Evolutionary conservation across 495 filamentous ascomycete genomes (phyloP), one percentile per base, ranked within the genome.

Genomic region (Trichoderma asperelloides): DNA sequence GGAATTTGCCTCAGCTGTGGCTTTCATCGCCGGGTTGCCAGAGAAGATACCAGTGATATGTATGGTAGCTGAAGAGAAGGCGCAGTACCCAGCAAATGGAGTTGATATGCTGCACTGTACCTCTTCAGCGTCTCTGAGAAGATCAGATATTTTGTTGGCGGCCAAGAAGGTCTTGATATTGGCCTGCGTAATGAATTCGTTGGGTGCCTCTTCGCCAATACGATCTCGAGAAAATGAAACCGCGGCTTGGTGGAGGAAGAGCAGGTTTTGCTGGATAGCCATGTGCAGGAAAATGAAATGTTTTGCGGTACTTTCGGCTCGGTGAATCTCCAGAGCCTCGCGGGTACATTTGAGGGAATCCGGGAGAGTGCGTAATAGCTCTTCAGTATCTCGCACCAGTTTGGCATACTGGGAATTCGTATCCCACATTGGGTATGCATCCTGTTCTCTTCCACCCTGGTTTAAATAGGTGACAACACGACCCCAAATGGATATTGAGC

Each of bases 241-340:
- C 12, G 91, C 91, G 71, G 94, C 96, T 63, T 92, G 86, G 74
- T 96, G 90, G 72, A 97, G 86, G 75, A 96, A 97, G 12, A 98
- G 81, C 60, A 92, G 87, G 69, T 93, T 90, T 77, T 98, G 95
- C 70, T 96, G 89, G 69, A 88, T 86, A 51, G 89, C 86, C 67
- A 98, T 90, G 72, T 98, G 95, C 64, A 97, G 78, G 73, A 96
- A 96, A n/a, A 98, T 76, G 70, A 97, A 96, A 72, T 97, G 93
- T 73, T 96, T 95, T 15, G 91, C 91, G 68, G 93, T 86, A 69
- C 87, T 87, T 70, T 96, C 90, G 18, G 89, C 89, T 43, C 91
- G 88, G 75, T 97, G 92, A 43, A 87, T 84, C 71, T 92, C 87
- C 9, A 97, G 82, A 74, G 97, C 97, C 72, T 97, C 91, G 28